Evolutionary conservation across 1,284 basidiomycete species (phyloP).

Genomic region (Sporisorium reilianum): DNA sequence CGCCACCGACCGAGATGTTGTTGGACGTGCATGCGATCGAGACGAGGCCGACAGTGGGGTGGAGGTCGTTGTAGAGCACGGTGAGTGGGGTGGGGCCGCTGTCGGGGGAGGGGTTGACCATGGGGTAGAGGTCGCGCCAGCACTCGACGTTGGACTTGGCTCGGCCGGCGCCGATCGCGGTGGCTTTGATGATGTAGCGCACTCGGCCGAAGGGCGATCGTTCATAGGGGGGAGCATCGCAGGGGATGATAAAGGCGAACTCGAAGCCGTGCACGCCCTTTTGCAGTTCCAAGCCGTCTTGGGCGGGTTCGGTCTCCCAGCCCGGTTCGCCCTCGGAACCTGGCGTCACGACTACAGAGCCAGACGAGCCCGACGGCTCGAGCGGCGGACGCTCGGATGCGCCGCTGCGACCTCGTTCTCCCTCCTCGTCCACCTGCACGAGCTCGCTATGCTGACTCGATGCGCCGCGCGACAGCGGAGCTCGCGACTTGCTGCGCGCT

Average conservation of each 20-base stretch:
- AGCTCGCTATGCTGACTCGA: slow-evolving; percentile 37
- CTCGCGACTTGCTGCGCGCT: slow-evolving; percentile 47
- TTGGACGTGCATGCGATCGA: slow-evolving; percentile 67
- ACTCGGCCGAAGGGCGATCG: slow-evolving; percentile 65
- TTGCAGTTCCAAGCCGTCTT: slow-evolving; percentile 61
- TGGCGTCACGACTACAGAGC: slow-evolving; percentile 28
- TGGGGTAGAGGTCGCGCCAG: slow-evolving; percentile 67
- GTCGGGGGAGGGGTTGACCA: slow-evolving; percentile 67
- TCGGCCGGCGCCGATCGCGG: slow-evolving; percentile 64
- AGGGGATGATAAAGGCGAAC: slow-evolving; percentile 68
- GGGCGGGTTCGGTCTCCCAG: slow-evolving; percentile 36
- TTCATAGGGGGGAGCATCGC: slow-evolving; percentile 67
- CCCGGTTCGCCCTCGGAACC: slow-evolving; percentile 40
- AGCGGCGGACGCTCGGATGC: slow-evolving; percentile 20
- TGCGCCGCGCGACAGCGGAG: slow-evolving; percentile 13
- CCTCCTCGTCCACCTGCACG: slow-evolving; percentile 45
- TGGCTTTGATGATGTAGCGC: slow-evolving; percentile 67
- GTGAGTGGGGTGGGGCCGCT: slow-evolving; percentile 65
- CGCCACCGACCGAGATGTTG: slow-evolving; percentile 68
- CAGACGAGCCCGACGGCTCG: slow-evolving; percentile 21
- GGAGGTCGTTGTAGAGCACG: slow-evolving; percentile 68
- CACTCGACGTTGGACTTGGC: slow-evolving; percentile 65
- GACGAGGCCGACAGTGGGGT: slow-evolving; percentile 66
- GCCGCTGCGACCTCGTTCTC: slow-evolving; percentile 36
- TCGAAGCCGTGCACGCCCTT: slow-evolving; percentile 70